Conservation (phyloP, 805 yeast species). For the Diddensiella transvaalensis region DNA sequence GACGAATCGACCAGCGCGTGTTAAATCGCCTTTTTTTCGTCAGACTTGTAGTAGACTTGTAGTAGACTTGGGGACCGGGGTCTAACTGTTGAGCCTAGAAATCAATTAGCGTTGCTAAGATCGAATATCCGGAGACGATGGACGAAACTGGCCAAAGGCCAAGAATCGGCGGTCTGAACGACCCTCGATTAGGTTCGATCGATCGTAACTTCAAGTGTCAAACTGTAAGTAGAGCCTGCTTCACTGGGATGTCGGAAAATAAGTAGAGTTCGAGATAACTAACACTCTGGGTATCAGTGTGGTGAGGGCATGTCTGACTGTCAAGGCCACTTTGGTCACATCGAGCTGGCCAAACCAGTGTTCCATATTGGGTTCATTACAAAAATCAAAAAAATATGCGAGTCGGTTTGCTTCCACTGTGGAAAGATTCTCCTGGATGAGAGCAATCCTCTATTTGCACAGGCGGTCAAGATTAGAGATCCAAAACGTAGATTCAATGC, state of each 20-base stretch:
- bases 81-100: conserved; percentile 40
- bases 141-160: conserved; percentile 94
- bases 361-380: conserved; percentile 93
- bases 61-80: too few species aligned
- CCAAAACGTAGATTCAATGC: conserved; percentile 96
- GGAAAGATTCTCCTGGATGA: conserved; percentile 92
- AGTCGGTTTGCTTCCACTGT: conserved; percentile 98
- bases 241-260: too few species aligned
- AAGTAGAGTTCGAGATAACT: conserved; percentile 1
- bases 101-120: conserved; percentile 96
- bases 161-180: conserved; percentile 94
- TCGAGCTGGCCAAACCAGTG: conserved; percentile 96
- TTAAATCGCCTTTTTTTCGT: background rate
- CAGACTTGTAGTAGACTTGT: background rate
- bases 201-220: conserved; percentile 98
- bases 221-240: conserved; percentile 45
- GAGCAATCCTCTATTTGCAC: conserved; percentile 72
- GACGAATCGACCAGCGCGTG: background rate
- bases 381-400: conserved; percentile 91
- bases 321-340: conserved; percentile 99
- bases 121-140: conserved; percentile 99
- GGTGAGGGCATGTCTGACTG: conserved; percentile 99
- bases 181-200: conserved; percentile 94
- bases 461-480: conserved; percentile 83
- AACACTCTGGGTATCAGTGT: conserved; percentile 42